Evolutionary conservation across 768 basidiomycete genomes (phyloP).

Genomic region (Russula dissimulans): DNA sequence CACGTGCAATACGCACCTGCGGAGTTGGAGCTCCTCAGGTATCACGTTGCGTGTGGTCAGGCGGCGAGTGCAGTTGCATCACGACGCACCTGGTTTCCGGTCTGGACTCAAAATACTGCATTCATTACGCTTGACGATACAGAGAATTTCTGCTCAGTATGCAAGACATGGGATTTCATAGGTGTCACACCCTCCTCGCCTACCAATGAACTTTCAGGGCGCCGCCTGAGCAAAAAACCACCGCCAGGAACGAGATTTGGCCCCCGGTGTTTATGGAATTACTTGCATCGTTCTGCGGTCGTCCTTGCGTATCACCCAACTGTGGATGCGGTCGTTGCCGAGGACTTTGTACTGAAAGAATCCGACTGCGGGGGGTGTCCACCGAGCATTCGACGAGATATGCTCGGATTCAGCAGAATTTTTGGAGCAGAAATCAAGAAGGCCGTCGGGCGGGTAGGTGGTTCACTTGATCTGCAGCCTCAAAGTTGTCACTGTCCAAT

Average conservation of each 20-base stretch:
- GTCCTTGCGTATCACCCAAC: constrained; percentile 4
- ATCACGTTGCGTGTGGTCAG: background rate
- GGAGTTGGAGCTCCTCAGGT: constrained; percentile 1
- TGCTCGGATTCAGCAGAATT: background rate
- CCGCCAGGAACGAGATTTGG: background rate
- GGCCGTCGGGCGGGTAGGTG: too few species aligned
- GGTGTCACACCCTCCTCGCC: background rate
- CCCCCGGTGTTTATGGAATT: constrained; percentile 3
- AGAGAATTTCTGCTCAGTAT: background rate
- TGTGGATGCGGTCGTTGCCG: background rate
- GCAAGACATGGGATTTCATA: background rate
- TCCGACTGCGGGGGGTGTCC: background rate
- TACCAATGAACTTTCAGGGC: too few species aligned
- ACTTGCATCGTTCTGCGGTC: constrained; percentile 5
- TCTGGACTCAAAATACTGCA: too few species aligned
- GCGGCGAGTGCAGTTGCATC: background rate
- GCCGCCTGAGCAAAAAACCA: too few species aligned
- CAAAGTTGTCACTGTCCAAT: too few species aligned
- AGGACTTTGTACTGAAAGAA: background rate
- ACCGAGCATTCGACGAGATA: background rate
- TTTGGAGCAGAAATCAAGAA: background rate
- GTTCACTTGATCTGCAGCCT: too few species aligned
- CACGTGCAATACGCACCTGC: background rate
- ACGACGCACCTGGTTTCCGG: too few species aligned
- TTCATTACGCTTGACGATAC: too few species aligned